Percentiles rank a stretch among this genome's conserved stretches.
Evolutionary conservation across 1,284 basidiomycete species (phyloP).

Genomic region (Fomes fomentarius): DNA sequence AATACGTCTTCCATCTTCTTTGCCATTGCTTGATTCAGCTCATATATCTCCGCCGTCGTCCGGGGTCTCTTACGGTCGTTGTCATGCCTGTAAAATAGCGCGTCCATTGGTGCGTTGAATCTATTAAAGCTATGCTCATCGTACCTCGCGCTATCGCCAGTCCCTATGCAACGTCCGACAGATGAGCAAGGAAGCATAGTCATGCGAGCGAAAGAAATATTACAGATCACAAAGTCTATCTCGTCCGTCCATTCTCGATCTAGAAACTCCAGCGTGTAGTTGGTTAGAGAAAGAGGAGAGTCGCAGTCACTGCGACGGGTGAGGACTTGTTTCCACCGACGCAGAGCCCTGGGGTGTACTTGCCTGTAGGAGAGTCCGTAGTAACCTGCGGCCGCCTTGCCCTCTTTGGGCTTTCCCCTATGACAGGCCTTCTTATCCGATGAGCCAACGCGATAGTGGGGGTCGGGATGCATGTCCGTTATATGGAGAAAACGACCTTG

Average conservation of each 20-base stretch:
- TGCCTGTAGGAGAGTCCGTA: constrained; percentile 68
- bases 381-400: constrained; percentile 51
- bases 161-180: constrained; percentile 56
- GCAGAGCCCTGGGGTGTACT: constrained; percentile 23
- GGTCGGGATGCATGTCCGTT: constrained; percentile 84
- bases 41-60: constrained; percentile 81
- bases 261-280: constrained; percentile 82
- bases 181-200: constrained; percentile 20
- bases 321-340: neutral
- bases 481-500: constrained; percentile 78
- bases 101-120: neutral
- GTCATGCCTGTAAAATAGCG: constrained; percentile 68
- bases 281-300: constrained; percentile 77
- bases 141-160: constrained; percentile 89
- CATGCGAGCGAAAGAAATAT: constrained; percentile 4
- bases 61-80: constrained; percentile 83
- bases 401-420: constrained; percentile 61
- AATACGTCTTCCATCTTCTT: constrained; percentile 76
- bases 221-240: constrained; percentile 89
- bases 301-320: constrained; percentile 75
- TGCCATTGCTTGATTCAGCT: constrained; percentile 72
- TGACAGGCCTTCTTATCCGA: constrained; percentile 66
- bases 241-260: constrained; percentile 80
- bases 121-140: neutral
- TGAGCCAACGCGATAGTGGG: constrained; percentile 53